Percentiles rank a stretch among this genome's conserved stretches.
phyloP scores from a whole-genome alignment of 1,139 yeast genomes.

The Fermentozyma sake region DNA sequence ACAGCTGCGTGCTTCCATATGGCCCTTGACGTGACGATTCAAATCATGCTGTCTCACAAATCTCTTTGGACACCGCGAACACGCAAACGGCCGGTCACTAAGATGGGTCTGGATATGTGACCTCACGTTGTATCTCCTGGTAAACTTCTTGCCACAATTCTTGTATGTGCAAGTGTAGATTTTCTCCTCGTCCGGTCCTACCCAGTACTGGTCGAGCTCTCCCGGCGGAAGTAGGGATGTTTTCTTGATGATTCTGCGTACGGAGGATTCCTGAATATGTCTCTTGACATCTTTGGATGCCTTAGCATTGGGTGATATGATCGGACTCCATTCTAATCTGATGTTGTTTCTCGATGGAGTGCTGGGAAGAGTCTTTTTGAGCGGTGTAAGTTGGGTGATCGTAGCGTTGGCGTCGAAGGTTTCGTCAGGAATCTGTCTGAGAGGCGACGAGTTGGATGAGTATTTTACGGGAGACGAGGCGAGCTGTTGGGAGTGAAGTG shows the following conservation, averaged over 20 bases:
- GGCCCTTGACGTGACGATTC: slow-evolving; percentile 86
- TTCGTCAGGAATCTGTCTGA: slow-evolving; percentile 24
- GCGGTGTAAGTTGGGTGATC: slow-evolving; percentile 39
- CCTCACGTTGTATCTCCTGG: slow-evolving; percentile 88
- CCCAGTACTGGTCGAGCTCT: slow-evolving; percentile 77
- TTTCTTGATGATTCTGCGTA: slow-evolving; percentile 45
- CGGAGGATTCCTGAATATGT: slow-evolving; percentile 38
- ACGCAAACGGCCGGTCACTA: slow-evolving; percentile 82
- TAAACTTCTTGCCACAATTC: slow-evolving; percentile 78
- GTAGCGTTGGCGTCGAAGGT: slow-evolving; percentile 40
- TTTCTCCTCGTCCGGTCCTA: slow-evolving; percentile 71
- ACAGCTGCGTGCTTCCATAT: slow-evolving; percentile 64
- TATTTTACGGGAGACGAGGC: slow-evolving; percentile 33
- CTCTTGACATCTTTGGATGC: slow-evolving; percentile 32
- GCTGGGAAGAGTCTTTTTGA: slow-evolving; percentile 28
- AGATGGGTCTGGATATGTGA: slow-evolving; percentile 97
- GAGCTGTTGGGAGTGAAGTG: slow-evolving; percentile 9
- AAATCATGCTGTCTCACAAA: slow-evolving; percentile 92
- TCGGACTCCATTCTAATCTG: slow-evolving; percentile 53
- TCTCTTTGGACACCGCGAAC: slow-evolving; percentile 58
- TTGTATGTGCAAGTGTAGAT: slow-evolving; percentile 70
- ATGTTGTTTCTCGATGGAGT: slow-evolving; percentile 37
- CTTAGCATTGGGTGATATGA: slow-evolving; percentile 43
- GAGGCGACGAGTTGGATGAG: slow-evolving; percentile 25
- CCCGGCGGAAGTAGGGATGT: slow-evolving; percentile 86